A percentile compares a stretch with the other conserved stretches of the same genome.
phyloP scores from a whole-genome alignment of 306 rosid species.

The Trichosanthes truncata region DNA sequence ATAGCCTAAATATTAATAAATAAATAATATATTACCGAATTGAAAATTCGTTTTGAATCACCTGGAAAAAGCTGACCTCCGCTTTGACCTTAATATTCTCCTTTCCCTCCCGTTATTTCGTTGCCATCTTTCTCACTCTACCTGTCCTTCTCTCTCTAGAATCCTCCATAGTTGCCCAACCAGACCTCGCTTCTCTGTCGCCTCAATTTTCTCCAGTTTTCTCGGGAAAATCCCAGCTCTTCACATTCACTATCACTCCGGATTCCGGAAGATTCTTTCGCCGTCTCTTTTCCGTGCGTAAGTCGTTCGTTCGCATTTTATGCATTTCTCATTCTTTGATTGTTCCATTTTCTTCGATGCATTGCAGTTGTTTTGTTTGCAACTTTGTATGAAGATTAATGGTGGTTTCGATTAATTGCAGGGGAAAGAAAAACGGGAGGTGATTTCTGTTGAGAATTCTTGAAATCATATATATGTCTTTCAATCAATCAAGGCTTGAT shows the following conservation, averaged over 20 bases:
- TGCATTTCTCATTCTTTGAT: neutral
- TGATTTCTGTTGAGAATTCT: neutral
- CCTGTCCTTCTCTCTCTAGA: neutral
- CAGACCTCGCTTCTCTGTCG: neutral
- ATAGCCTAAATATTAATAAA: too few relatives aligned
- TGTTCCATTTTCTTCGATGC: neutral
- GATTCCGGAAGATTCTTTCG: neutral
- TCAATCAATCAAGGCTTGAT: slow-evolving; percentile 79
- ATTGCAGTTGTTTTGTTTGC: neutral
- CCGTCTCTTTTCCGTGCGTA: neutral
- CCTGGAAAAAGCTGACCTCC: neutral
- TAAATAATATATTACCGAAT: too few relatives aligned
- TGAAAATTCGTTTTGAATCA: neutral
- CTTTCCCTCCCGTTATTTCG: neutral
- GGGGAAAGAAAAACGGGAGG: neutral
- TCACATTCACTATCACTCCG: neutral
- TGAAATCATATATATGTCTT: slow-evolving; percentile 52
- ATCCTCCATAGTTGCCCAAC: neutral
- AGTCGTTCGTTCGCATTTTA: neutral
- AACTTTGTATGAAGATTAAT: neutral
- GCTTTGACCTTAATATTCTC: too few relatives aligned
- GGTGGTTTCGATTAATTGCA: neutral
- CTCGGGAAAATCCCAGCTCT: neutral
- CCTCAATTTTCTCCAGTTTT: neutral
- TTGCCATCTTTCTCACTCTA: neutral